Percentiles rank a stretch among this genome's conserved stretches.
Conservation (phyloP, 2,329 filamentous ascomycete species). For the Botrytis cinerea region DNA sequence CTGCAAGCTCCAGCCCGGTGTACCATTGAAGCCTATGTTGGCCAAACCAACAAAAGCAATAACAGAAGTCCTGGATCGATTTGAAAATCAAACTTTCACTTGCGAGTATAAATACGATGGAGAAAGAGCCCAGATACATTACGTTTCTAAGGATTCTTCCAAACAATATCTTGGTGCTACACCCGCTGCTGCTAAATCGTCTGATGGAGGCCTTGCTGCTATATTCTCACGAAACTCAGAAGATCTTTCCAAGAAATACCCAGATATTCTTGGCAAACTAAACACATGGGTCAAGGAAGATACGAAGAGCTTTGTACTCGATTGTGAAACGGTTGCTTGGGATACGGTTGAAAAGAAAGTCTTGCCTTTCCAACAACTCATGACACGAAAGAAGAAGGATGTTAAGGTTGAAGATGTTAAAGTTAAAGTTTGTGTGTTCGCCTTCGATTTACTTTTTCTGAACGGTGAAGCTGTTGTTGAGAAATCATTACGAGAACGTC, state of each 20-base stretch:
- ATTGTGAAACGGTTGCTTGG: conserved; percentile 98
- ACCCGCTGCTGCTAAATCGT: conserved; percentile 59
- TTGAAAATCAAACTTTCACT: conserved; percentile 92
- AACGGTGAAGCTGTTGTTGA: conserved; percentile 90
- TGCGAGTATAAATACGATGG: conserved; percentile 99
- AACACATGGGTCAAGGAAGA: conserved; percentile 85
- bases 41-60: conserved; percentile 98
- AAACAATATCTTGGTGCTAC: conserved; percentile 66
- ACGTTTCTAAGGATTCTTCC: conserved; percentile 78
- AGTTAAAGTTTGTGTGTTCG: conserved; percentile 95
- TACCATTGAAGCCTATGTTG: conserved; percentile 97
- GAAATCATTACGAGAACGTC: conserved; percentile 80
- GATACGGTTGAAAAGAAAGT: conserved; percentile 95
- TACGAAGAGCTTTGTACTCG: conserved; percentile 94
- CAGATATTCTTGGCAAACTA: conserved; percentile 87
- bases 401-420: conserved; percentile 95
- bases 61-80: conserved; percentile 93
- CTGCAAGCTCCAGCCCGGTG: conserved; percentile 89
- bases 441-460: conserved; percentile 90
- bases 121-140: conserved; percentile 97
- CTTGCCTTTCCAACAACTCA: conserved; percentile 93
- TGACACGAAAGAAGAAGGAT: conserved; percentile 97
- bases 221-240: conserved; percentile 98
- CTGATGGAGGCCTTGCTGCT: conserved; percentile 67
- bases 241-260: conserved; percentile 96